These are phyloP conservation scores for Stylonectria norvegica DNA, from an alignment of 2,329 filamentous ascomycete species.

Conservation along the genomic window DNA sequence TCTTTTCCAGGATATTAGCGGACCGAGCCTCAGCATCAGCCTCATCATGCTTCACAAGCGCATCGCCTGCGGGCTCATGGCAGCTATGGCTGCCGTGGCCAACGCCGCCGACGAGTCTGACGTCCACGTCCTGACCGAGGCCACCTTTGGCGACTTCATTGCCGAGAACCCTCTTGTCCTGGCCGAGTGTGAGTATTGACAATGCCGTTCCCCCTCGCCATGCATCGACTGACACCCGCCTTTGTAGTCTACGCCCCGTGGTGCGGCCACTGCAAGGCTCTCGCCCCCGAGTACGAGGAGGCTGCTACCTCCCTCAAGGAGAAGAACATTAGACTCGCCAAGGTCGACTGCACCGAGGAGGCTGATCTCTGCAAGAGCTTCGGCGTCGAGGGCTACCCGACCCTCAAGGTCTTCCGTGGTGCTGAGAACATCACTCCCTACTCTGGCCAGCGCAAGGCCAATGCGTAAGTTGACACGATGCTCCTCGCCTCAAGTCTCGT, in stretches of 20 bases:
- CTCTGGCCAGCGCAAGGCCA: slow-evolving; percentile 83
- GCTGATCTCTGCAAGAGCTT: slow-evolving; percentile 83
- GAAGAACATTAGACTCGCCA: slow-evolving; percentile 80
- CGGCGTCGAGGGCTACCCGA: slow-evolving; percentile 96
- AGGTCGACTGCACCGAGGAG: slow-evolving; percentile 95
- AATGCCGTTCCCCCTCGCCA: neutral
- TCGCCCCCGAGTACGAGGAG: slow-evolving; percentile 88
- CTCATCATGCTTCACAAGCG: slow-evolving; percentile 48
- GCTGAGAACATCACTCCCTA: slow-evolving; percentile 78
- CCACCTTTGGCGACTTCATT: slow-evolving; percentile 84
- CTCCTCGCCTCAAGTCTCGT: neutral
- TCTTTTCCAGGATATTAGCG: slow-evolving; percentile 24
- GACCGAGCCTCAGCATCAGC: slow-evolving; percentile 38
- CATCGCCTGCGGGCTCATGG: slow-evolving; percentile 52
- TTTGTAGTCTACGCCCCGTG: slow-evolving; percentile 82
- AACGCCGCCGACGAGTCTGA: slow-evolving; percentile 68
- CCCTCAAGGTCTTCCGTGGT: slow-evolving; percentile 97
- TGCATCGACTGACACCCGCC: neutral
- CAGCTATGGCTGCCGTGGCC: slow-evolving; percentile 54
- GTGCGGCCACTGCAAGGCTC: slow-evolving; percentile 98
- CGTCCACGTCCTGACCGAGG: slow-evolving; percentile 78
- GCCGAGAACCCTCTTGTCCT: slow-evolving; percentile 84
- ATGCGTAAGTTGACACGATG: slow-evolving; percentile 50
- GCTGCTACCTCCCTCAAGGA: slow-evolving; percentile 81
- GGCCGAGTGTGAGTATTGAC: slow-evolving; percentile 81